These are phyloP conservation scores for Phytophthora podocarpi DNA, from an alignment of 352 stramenopile genomes.

Conservation along the genomic window DNA sequence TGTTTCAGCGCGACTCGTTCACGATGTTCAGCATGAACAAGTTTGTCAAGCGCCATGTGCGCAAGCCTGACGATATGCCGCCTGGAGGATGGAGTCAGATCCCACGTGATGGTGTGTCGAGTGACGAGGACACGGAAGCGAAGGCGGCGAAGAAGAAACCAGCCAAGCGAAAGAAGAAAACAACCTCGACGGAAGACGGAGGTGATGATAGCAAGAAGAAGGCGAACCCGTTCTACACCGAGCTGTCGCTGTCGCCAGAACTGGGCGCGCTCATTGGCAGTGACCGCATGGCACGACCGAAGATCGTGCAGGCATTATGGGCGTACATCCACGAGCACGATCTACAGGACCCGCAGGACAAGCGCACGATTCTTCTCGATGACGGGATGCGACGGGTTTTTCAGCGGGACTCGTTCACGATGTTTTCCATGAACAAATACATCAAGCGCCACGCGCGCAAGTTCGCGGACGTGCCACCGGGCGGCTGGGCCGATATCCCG, in stretches of 20 bases:
- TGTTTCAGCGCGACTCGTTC: slow-evolving; percentile 85
- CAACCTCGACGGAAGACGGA: slow-evolving; percentile 38
- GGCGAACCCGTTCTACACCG: slow-evolving; percentile 74
- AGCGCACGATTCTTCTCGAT: slow-evolving; percentile 93
- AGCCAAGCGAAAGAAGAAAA: slow-evolving; percentile 65
- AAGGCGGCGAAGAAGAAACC: slow-evolving; percentile 74
- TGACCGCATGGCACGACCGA: slow-evolving; percentile 85
- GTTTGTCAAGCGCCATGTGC: slow-evolving; percentile 86
- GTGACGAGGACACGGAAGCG: slow-evolving; percentile 71
- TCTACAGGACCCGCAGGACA: slow-evolving; percentile 95
- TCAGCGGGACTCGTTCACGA: slow-evolving; percentile 84
- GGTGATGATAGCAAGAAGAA: slow-evolving; percentile 64
- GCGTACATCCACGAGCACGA: slow-evolving; percentile 96
- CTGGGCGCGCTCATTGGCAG: slow-evolving; percentile 79
- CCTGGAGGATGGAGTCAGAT: slow-evolving; percentile 78
- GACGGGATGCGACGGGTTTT: slow-evolving; percentile 84
- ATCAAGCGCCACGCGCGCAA: slow-evolving; percentile 88
- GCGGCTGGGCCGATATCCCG: slow-evolving; percentile 74
- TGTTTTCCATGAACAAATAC: slow-evolving; percentile 92
- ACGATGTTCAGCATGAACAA: slow-evolving; percentile 92
- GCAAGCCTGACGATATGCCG: slow-evolving; percentile 71
- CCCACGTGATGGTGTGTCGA: slow-evolving; percentile 76
- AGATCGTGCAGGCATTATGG: slow-evolving; percentile 96
- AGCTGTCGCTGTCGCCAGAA: slow-evolving; percentile 79
- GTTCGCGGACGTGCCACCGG: slow-evolving; percentile 57